A percentile compares a stretch with the other conserved stretches of the same genome.
Conservation (phyloP, 2,329 filamentous ascomycete species). For the Pseudogymnoascus sp. region DNA sequence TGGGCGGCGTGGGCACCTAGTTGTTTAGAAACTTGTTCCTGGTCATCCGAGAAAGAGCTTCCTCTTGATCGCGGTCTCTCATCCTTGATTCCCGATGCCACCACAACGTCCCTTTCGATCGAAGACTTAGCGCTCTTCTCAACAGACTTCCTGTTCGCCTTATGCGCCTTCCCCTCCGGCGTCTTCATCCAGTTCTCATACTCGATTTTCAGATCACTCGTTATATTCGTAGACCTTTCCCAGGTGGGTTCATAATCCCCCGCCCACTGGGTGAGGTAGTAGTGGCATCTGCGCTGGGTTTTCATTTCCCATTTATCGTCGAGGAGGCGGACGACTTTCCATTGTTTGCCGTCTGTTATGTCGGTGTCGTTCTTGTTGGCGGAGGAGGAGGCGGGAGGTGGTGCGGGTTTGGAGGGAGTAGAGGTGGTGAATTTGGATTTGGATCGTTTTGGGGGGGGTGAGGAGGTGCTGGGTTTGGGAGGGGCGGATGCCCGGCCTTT, state of each 20-base stretch:
- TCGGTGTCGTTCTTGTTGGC: not conserved
- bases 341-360: not conserved
- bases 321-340: not conserved
- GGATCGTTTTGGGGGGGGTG: not conserved
- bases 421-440: not conserved
- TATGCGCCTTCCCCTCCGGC: not conserved
- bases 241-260: not conserved
- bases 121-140: not conserved
- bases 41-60: not conserved
- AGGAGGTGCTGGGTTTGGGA: not conserved
- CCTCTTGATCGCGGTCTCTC: not conserved
- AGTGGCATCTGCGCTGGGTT: not conserved
- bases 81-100: not conserved
- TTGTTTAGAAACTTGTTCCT: not conserved
- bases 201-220: not conserved
- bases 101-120: not conserved
- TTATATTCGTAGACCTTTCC: not conserved
- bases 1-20: not conserved
- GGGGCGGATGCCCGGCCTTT: not conserved
- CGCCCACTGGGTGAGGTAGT: not conserved
- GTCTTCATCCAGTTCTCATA: not conserved
- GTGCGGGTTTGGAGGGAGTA: not conserved
- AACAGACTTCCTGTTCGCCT: not conserved
- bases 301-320: not conserved
- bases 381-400: too few species aligned